Percentiles rank a stretch among this genome's conserved stretches.
These are phyloP conservation scores for Umbellularia californica DNA, from an alignment of 164 flowering plant species.

Conservation along the genomic window DNA sequence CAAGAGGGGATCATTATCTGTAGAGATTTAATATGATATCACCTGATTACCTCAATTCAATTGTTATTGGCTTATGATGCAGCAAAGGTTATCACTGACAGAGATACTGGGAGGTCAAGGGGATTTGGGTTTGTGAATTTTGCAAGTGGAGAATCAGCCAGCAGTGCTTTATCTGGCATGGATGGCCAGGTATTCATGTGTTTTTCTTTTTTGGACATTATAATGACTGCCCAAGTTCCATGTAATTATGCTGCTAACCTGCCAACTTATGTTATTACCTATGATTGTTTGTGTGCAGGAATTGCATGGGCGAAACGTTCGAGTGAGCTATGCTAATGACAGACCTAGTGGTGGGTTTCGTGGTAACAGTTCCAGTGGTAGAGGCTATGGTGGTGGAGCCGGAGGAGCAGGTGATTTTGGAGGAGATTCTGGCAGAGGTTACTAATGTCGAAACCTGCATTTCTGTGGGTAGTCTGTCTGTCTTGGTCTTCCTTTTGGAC, in stretches of 20 bases:
- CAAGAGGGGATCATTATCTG: no score
- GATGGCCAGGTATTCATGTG: constrained; percentile 59
- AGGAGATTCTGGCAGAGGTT: background rate
- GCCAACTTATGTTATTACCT: no score
- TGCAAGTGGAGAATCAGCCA: constrained; percentile 42
- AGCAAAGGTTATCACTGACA: constrained; percentile 68
- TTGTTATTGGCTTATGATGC: constrained; percentile 11
- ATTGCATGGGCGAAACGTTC: constrained; percentile 52
- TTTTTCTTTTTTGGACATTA: background rate
- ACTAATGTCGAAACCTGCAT: background rate
- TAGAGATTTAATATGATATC: no score
- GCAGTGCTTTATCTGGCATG: constrained; percentile 53
- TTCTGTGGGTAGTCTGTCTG: no score
- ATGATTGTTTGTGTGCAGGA: constrained; percentile 32
- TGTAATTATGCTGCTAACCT: background rate
- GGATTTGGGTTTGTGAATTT: constrained; percentile 80
- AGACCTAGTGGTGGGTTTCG: constrained; percentile 26
- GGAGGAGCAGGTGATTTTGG: constrained; percentile 4
- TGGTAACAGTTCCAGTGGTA: constrained; percentile 19
- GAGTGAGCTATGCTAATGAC: constrained; percentile 57
- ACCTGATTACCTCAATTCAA: no score
- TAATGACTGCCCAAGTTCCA: background rate
- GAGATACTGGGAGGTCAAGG: constrained; percentile 72
- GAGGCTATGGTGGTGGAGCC: constrained; percentile 20
- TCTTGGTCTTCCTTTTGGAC: no score